phyloP scores from a whole-genome alignment of 2,329 filamentous ascomycete genomes.

The Coniochaeta sp. region DNA sequence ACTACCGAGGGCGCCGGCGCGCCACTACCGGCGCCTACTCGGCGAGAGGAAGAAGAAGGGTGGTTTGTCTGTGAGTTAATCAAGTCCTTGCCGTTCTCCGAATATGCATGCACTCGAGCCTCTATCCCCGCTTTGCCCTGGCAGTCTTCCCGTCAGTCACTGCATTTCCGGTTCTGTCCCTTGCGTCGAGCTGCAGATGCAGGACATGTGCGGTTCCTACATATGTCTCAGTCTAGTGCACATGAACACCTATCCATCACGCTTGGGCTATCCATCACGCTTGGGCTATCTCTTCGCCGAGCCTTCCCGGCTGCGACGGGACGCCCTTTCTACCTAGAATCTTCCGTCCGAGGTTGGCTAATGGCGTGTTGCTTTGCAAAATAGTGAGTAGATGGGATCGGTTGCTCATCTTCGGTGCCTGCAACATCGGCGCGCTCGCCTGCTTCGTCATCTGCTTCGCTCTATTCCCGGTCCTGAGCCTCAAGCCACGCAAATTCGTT shows the following conservation, averaged over 20 bases:
- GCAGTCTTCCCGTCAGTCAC: constrained; percentile 6
- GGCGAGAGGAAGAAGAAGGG: constrained; percentile 89
- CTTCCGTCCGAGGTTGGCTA: not conserved
- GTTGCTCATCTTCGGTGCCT: constrained; percentile 82
- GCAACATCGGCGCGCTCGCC: constrained; percentile 80
- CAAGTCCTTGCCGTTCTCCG: constrained; percentile 20
- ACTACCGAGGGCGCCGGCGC: constrained; percentile 77
- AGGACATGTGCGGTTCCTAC: constrained; percentile 34
- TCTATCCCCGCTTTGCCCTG: constrained; percentile 6
- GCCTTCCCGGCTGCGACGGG: not conserved
- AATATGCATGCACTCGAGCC: constrained; percentile 1
- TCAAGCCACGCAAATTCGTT: constrained; percentile 87
- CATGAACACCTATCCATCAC: constrained; percentile 19
- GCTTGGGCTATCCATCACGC: constrained; percentile 7
- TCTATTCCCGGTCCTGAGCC: constrained; percentile 73
- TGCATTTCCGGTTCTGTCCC: constrained; percentile 21
- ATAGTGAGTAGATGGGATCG: constrained; percentile 96
- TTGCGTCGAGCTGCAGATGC: constrained; percentile 29
- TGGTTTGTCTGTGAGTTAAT: constrained; percentile 84
- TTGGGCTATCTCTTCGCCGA: constrained; percentile 1
- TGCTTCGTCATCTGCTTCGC: constrained; percentile 93
- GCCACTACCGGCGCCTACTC: constrained; percentile 73
- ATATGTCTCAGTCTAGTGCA: constrained; percentile 29
- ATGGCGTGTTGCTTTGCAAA: constrained; percentile 12
- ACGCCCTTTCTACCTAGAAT: not conserved